Evolutionary conservation across 805 yeast species (phyloP).

Genomic region (Metschnikowia dekortorum): DNA sequence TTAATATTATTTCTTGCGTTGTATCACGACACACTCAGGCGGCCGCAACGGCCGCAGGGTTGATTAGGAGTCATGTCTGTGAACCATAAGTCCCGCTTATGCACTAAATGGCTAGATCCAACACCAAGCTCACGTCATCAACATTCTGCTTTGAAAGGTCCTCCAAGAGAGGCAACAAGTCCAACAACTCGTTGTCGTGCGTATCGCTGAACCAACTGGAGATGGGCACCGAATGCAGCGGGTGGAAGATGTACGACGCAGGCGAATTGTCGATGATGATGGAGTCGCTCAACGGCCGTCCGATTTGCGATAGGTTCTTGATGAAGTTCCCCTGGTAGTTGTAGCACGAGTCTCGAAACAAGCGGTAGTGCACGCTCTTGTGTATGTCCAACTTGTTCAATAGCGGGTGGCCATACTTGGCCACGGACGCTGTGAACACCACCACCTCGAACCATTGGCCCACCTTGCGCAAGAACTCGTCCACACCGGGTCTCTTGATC

Average conservation of each 20-base stretch:
- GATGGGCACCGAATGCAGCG: constrained; percentile 95
- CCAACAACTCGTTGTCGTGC: constrained; percentile 92
- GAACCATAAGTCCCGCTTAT: constrained; percentile 19
- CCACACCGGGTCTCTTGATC: constrained; percentile 96
- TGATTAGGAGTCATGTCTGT: constrained; percentile 1
- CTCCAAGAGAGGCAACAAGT: constrained; percentile 83
- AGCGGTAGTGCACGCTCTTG: constrained; percentile 77
- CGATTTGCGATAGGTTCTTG: constrained; percentile 89
- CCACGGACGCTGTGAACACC: constrained; percentile 93
- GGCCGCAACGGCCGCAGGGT: neutral
- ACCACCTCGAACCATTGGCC: constrained; percentile 91
- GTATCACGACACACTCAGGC: constrained; percentile 1
- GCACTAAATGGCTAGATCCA: constrained; percentile 61
- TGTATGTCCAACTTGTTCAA: constrained; percentile 81
- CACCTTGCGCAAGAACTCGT: constrained; percentile 78
- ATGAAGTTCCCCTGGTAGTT: constrained; percentile 93
- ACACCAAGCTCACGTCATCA: constrained; percentile 77
- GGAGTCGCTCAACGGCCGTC: constrained; percentile 80
- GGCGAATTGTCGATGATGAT: constrained; percentile 97
- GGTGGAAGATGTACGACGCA: constrained; percentile 96
- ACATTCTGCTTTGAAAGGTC: constrained; percentile 72
- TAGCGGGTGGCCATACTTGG: constrained; percentile 94
- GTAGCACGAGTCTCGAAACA: constrained; percentile 91
- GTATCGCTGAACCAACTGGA: constrained; percentile 98
- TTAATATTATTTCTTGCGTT: constrained; percentile 1